Conservation (phyloP, 2,329 filamentous ascomycete species). For the Colletotrichum ledebouriae region DNA sequence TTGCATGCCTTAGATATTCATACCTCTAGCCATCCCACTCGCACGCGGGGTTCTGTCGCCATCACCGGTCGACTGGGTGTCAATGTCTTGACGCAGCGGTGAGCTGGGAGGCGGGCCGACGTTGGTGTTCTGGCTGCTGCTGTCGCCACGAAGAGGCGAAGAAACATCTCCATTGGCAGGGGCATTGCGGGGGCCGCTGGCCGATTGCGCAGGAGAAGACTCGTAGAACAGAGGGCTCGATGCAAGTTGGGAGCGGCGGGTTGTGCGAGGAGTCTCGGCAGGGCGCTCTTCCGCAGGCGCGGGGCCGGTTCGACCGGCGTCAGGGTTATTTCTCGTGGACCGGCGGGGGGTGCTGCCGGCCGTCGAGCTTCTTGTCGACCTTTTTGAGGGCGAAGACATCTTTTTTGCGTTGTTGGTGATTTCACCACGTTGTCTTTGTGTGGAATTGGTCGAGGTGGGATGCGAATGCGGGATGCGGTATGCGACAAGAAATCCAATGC, state of each 20-base stretch:
- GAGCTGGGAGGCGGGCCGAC: constrained; percentile 65
- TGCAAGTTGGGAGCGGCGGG: constrained; percentile 65
- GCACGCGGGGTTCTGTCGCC: constrained; percentile 79
- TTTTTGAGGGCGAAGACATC: constrained; percentile 61
- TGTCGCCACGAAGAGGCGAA: constrained; percentile 70
- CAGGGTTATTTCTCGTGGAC: constrained; percentile 46
- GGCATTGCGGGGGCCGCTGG: constrained; percentile 47
- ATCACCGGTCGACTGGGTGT: constrained; percentile 65
- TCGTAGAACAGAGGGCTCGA: constrained; percentile 88
- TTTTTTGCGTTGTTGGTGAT: constrained; percentile 33
- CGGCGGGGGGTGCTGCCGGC: constrained; percentile 56
- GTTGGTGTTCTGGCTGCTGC: constrained; percentile 66
- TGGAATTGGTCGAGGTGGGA: constrained; percentile 22
- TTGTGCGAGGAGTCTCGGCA: constrained; percentile 60
- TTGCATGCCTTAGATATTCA: constrained; percentile 44
- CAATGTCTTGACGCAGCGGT: constrained; percentile 70
- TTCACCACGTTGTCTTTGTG: constrained; percentile 28
- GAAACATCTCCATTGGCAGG: constrained; percentile 57
- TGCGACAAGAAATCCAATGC: constrained; percentile 42
- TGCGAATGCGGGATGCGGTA: constrained; percentile 42
- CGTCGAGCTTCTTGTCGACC: constrained; percentile 66
- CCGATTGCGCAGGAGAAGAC: constrained; percentile 57
- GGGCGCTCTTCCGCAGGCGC: constrained; percentile 45
- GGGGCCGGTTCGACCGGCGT: constrained; percentile 62
- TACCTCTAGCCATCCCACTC: constrained; percentile 74